A percentile compares a stretch with the other conserved stretches of the same genome.
Evolutionary conservation across 1,284 basidiomycete genomes (phyloP).

Genomic region (Irpex rosettiformis): DNA sequence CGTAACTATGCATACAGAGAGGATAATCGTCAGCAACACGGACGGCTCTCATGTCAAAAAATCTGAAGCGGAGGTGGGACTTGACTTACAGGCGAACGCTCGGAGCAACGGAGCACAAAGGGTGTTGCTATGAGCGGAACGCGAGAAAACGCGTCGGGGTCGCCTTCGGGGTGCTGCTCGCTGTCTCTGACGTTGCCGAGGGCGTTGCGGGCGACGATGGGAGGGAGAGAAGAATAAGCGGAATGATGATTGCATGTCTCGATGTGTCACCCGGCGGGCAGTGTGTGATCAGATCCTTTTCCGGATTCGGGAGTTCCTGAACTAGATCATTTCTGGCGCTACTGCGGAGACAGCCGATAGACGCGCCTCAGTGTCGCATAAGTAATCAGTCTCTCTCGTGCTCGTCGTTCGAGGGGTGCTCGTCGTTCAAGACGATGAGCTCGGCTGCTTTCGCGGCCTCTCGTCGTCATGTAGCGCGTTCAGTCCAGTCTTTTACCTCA

Average conservation of each 20-base stretch:
- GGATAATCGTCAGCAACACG: not conserved
- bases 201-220: not conserved
- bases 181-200: not conserved
- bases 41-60: not conserved
- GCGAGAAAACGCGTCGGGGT: not conserved
- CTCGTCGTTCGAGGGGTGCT: not conserved
- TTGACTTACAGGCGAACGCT: not conserved
- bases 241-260: not conserved
- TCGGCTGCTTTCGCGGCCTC: slow-evolving; percentile 11
- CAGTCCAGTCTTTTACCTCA: slow-evolving; percentile 27
- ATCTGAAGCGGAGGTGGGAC: not conserved
- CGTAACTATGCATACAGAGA: not conserved
- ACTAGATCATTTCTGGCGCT: not conserved
- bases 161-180: not conserved
- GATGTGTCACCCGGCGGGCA: not conserved
- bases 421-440: slow-evolving; percentile 19
- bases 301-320: not conserved
- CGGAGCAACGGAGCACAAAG: not conserved
- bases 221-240: not conserved
- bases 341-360: not conserved
- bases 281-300: not conserved
- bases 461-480: slow-evolving; percentile 25
- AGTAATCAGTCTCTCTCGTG: not conserved
- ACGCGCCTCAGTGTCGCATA: not conserved
- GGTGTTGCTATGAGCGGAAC: not conserved